Evolutionary conservation across 768 basidiomycete genomes (phyloP), one percentile per base, ranked within the genome.

Genomic region (Cytidiella melzeri): DNA sequence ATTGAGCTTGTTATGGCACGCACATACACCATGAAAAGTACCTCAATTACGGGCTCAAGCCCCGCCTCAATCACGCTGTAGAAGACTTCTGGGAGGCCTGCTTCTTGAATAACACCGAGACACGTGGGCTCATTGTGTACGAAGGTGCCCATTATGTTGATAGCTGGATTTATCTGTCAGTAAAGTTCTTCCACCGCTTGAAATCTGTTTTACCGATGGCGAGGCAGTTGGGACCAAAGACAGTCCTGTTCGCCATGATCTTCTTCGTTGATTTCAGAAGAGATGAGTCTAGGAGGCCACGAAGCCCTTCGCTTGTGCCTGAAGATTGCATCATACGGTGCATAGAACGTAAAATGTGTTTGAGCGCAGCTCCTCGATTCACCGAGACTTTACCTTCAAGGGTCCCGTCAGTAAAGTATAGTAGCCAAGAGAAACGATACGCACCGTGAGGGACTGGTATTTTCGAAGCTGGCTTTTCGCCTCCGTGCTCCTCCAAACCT

Each of bases 61-160:
- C 86, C 89, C 28, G 73, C 71, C 67, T 95, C 92, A 39, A 99
- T 80, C 3, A 87, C 79, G 49, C 78, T 76, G 67, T 93, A 98
- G 59, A 99, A 92, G 0, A 82, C 77, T 58, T 92, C 88, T 0
- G 96, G 96, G 3, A 99, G 67, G 4, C 85, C 82, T 23, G 83
- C 78, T 66, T 99, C 96, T 67, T 99, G 96, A 19, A 99, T 87
- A 47, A 95, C 84, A 2, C 81, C 72, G 49, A 99, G 70, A 13
- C 92, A 96, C 0, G 94, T 97, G 5, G 96, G 96, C 65, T 99
- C 96, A 56, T 98, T 99, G 72, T 99, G 95, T 7, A 98, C 84
- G 67, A 97, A 97, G 0, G 92, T 92, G 12, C 92, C 83, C 84
- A 96, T 91, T 61, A 93, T 86, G 64, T 94, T 92, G 72, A 94